phyloP scores from a whole-genome alignment of 208 protist genomes.

The Leishmania arabica region DNA sequence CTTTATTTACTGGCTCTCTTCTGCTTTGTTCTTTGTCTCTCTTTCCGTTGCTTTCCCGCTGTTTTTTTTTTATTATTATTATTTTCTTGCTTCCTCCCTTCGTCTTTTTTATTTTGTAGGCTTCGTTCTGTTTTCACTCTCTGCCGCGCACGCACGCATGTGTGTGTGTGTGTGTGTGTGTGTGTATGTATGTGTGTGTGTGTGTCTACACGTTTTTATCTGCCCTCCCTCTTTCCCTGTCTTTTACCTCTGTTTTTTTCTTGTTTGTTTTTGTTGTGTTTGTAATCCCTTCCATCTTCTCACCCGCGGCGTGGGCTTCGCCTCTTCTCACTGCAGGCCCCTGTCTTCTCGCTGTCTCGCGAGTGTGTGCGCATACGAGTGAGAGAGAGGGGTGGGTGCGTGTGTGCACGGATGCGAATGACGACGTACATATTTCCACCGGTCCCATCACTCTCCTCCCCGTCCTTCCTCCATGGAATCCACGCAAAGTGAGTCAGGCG shows the following conservation, averaged over 20 bases:
- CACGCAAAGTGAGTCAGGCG: neutral
- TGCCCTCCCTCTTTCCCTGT: neutral
- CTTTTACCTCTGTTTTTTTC: neutral
- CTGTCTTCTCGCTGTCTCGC: neutral
- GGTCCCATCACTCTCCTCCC: neutral
- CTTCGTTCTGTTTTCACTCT: neutral
- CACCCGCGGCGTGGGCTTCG: neutral
- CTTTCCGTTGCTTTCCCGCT: neutral
- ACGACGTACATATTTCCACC: neutral
- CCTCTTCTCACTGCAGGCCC: neutral
- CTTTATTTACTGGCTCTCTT: slow-evolving; percentile 16
- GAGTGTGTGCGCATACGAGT: neutral
- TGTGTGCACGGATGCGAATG: neutral
- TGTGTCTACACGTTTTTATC: neutral
- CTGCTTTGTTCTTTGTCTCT: neutral
- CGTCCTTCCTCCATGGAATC: neutral
- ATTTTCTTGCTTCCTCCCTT: neutral
- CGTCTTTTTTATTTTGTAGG: neutral
- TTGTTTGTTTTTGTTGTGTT: neutral
- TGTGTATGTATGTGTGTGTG: neutral
- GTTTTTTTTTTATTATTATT: neutral
- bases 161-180: neutral
- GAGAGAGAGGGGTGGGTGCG: neutral
- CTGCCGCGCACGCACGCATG: neutral
- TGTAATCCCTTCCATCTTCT: neutral